A percentile compares a stretch with the other conserved stretches of the same genome.
Conservation (phyloP, 1,139 yeast genomes). For the Pichia inconspicua region DNA sequence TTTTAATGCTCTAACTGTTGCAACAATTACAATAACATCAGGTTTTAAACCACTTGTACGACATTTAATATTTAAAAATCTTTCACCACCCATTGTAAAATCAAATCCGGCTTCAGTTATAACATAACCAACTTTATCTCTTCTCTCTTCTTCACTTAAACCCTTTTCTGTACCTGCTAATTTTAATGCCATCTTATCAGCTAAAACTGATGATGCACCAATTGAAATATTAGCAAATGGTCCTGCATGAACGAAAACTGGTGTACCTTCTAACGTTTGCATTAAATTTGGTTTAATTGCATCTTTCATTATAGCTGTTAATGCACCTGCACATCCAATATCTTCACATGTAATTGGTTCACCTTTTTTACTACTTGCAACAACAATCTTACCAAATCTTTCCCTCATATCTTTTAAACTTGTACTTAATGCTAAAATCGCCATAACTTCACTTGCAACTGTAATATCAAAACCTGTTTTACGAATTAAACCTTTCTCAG, state of each 20-base stretch:
- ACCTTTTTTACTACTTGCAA: slow-evolving; percentile 75
- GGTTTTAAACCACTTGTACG: slow-evolving; percentile 88
- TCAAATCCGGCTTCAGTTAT: slow-evolving; percentile 98
- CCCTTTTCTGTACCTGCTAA: slow-evolving; percentile 43
- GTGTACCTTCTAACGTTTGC: slow-evolving; percentile 98
- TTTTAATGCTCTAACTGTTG: slow-evolving; percentile 94
- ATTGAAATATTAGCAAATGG: slow-evolving; percentile 97
- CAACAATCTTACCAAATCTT: slow-evolving; percentile 85
- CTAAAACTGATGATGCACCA: slow-evolving; percentile 91
- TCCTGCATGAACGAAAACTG: slow-evolving; percentile 97
- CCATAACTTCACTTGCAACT: slow-evolving; percentile 98
- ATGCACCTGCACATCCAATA: slow-evolving; percentile 94
- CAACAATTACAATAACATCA: slow-evolving; percentile 90
- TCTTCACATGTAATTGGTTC: slow-evolving; percentile 94
- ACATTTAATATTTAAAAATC: slow-evolving; percentile 94
- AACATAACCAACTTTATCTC: slow-evolving; percentile 75
- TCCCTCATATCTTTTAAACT: slow-evolving; percentile 81
- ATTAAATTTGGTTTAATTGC: slow-evolving; percentile 95
- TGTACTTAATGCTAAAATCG: slow-evolving; percentile 84
- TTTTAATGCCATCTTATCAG: slow-evolving; percentile 92
- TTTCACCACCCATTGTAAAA: slow-evolving; percentile 98
- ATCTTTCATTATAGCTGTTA: slow-evolving; percentile 90
- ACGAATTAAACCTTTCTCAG: slow-evolving; percentile 87
- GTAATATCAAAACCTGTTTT: slow-evolving; percentile 93
- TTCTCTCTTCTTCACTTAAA: slow-evolving; percentile 36